These are phyloP conservation scores for Suhomyces prunicola DNA, from an alignment of 805 yeast species.

Conservation along the genomic window DNA sequence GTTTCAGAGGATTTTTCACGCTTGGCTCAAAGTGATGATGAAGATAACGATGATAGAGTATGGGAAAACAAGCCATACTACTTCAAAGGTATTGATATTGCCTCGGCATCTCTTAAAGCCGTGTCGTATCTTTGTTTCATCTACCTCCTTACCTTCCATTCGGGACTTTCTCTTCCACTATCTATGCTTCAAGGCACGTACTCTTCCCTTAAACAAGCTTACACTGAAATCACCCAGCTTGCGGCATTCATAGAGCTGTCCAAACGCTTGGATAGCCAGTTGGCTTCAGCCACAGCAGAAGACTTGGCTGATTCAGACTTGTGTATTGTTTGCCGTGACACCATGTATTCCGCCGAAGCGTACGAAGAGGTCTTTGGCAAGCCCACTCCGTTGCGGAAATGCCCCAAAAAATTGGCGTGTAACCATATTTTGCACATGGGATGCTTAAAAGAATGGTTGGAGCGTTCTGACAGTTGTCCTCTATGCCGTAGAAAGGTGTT, in stretches of 20 bases:
- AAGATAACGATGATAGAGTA: constrained; percentile 49
- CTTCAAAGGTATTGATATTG: constrained; percentile 54
- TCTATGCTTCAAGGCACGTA: constrained; percentile 43
- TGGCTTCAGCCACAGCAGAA: constrained; percentile 58
- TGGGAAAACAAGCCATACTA: constrained; percentile 72
- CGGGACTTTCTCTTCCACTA: constrained; percentile 31
- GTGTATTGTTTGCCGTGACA: constrained; percentile 92
- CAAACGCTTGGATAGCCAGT: constrained; percentile 58
- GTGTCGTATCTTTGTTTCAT: constrained; percentile 29
- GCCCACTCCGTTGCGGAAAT: constrained; percentile 32
- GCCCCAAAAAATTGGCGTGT: constrained; percentile 77
- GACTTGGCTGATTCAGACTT: constrained; percentile 56
- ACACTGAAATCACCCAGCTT: constrained; percentile 39
- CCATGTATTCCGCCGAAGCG: constrained; percentile 54
- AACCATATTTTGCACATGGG: constrained; percentile 87
- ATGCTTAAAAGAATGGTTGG: constrained; percentile 90
- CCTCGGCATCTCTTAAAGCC: constrained; percentile 40
- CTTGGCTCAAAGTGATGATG: constrained; percentile 1
- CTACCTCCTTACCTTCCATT: constrained; percentile 32
- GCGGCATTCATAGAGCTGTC: constrained; percentile 53
- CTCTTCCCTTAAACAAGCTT: constrained; percentile 36
- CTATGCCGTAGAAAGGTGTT: constrained; percentile 75
- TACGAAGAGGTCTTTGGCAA: constrained; percentile 21
- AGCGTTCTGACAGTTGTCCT: constrained; percentile 90
- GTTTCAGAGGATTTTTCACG: background rate